Base-by-base conservation (phyloP, 148 eudicot genomes). In the Chenopodium album region DNA sequence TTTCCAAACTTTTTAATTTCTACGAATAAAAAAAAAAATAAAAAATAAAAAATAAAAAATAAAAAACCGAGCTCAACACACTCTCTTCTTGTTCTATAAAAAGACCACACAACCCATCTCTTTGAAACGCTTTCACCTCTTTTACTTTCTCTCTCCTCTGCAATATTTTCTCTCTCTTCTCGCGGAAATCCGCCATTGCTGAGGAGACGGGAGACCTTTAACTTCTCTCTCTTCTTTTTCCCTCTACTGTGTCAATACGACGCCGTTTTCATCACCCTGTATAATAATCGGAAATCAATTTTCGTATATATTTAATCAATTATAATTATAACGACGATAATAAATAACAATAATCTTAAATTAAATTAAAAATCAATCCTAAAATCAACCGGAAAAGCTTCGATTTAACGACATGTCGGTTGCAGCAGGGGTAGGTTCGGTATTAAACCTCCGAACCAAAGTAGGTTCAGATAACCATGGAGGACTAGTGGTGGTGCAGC, bases 381-480 rank as follows among this genome's bases (percentile, higher is more conserved):
- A 29, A 9, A 71, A 20, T 52, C n/a, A 32, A 60, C 17, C 16
- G 50, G 22, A 22, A 46, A 50, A 48, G 23, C 29, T 26, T 26
- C 46, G 60, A 44, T 47, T 48, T 13, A 75, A 9, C 78, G 78
- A 50, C 62, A 88, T 89, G 93, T 87, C 92, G 89, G 86, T 84
- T 83, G 85, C 85, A 48, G 84, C 85, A 0, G 85, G 83, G 3
- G 64, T 80, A 76, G 89, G 90, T 75, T 85, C 91, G 63, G 84
- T 66, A 22, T 1, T 86, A 54, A 89, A 85, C 63, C 73, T 71
- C 76, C 85, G 85, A 47, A 82, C 67, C 78, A 79, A 78, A 41
- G 23, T 64, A 16, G 66, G 63, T 44, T 50, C 77, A 14, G 81
- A 54, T 7, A n/a, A 70, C 17, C 23, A 73, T 12, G 71, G 34